Evolutionary conservation across 768 basidiomycete genomes (phyloP), one percentile per base, ranked within the genome.

Genomic region (Trametes meyenii): DNA sequence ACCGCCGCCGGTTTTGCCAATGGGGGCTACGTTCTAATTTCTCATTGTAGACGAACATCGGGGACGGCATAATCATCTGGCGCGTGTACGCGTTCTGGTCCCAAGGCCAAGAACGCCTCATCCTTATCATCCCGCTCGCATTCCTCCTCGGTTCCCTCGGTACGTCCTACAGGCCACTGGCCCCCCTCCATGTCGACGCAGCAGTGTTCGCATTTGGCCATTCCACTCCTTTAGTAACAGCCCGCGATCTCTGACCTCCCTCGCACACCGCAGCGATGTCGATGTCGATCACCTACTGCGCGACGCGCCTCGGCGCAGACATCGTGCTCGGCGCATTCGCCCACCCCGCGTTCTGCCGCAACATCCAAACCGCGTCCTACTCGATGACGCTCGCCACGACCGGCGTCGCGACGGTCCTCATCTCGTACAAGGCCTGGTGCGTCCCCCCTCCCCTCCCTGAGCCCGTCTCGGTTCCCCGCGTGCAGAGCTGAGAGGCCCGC

Each of bases 11-110:
- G 40, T 14, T 42, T 11, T 3, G 16, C 26, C 29, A 17, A 35
- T 4, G 38, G 5, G 16, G 5, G 14, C 16, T 13, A 6, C 44
- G 6, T 5, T 23, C 44, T 24, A 12, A 16, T 19, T 23, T n/a
- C 33, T 26, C 39, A 49, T 19, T 33, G 6, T 46, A 70, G 69
- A 61, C 66, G 1, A 60, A 63, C 26, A 16, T 70, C 12, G 69
- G 69, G 35, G 69, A 70, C 43, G 52, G 33, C 35, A 64, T 70
- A 55, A 67, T 70, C 26, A 64, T 70, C 12, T 66, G 54, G 51
- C 67, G 69, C 17, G 66, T 70, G n/a, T 66, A 59, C 57, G 63
- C 55, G 11, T 55, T 70, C 19, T 66, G 65, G 51, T 52, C 52
- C 3, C 51, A 60, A 45, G 55, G 61, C 6, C 44, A 59, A 14